Evolutionary conservation across 768 basidiomycete species (phyloP).

Genomic region (Pholiota conissans): DNA sequence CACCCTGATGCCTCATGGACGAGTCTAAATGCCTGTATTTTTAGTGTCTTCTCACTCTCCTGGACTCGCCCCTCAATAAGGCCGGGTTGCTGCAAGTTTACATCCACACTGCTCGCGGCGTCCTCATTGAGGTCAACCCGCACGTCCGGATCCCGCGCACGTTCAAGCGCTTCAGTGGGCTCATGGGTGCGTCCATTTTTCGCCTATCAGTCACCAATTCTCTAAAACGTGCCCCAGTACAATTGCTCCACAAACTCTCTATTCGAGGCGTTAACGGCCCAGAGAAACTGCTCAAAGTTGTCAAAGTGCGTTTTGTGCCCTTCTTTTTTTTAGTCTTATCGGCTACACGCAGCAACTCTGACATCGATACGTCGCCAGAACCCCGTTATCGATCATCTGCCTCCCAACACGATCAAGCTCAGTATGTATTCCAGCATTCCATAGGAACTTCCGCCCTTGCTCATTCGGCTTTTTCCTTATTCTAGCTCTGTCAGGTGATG

Average conservation of each 20-base stretch:
- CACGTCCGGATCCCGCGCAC: constrained; percentile 97
- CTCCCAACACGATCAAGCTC: constrained; percentile 92
- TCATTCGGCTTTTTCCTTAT: constrained; percentile 5
- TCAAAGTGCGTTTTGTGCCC: constrained; percentile 69
- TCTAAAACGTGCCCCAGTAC: constrained; percentile 56
- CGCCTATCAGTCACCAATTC: constrained; percentile 8
- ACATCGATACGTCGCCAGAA: constrained; percentile 54
- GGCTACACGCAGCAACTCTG: not conserved
- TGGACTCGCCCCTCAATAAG: constrained; percentile 98
- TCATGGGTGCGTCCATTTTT: constrained; percentile 75
- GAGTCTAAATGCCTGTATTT: constrained; percentile 1
- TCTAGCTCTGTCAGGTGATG: constrained; percentile 88
- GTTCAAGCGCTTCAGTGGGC: constrained; percentile 96
- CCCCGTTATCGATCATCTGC: constrained; percentile 92
- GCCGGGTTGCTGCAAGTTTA: constrained; percentile 96
- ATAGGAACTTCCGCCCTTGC: not conserved
- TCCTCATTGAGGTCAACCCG: constrained; percentile 97
- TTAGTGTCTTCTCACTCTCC: constrained; percentile 91
- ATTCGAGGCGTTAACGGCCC: constrained; percentile 96
- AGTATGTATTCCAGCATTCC: constrained; percentile 52
- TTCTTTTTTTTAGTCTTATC: not conserved
- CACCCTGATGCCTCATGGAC: not conserved
- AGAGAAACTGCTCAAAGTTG: constrained; percentile 95
- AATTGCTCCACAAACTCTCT: constrained; percentile 93
- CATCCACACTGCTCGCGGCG: constrained; percentile 95